Evolutionary conservation across 2,329 filamentous ascomycete genomes (phyloP).

Genomic region (Xylariaceae sp.): DNA sequence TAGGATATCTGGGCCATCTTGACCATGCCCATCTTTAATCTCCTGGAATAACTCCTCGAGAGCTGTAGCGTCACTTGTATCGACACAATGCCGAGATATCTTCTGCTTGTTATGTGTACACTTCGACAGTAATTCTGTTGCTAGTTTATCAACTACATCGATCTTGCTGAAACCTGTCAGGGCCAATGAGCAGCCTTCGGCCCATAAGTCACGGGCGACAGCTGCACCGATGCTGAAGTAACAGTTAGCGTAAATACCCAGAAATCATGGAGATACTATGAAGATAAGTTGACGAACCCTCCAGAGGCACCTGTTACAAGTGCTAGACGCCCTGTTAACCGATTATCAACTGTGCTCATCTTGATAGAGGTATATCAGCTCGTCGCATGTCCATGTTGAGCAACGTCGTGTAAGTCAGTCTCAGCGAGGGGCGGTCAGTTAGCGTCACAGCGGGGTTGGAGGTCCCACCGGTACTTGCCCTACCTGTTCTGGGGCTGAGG

Average conservation of each 20-base stretch:
- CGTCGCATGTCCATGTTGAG: not conserved
- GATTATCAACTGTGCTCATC: slow-evolving; percentile 33
- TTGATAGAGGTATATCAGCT: not conserved
- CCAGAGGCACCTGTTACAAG: slow-evolving; percentile 37
- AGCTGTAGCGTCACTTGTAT: slow-evolving; percentile 53
- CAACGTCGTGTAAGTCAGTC: too few species aligned
- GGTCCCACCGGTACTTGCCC: not conserved
- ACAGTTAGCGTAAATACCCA: not conserved
- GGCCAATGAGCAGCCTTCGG: slow-evolving; percentile 34
- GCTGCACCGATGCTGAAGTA: slow-evolving; percentile 33
- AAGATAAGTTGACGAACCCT: slow-evolving; percentile 31
- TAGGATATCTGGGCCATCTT: slow-evolving; percentile 57
- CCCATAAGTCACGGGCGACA: slow-evolving; percentile 33
- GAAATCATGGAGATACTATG: not conserved
- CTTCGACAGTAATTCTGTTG: slow-evolving; percentile 24
- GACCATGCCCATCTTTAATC: slow-evolving; percentile 50
- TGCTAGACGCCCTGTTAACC: slow-evolving; percentile 33
- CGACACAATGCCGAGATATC: slow-evolving; percentile 56
- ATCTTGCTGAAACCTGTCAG: slow-evolving; percentile 32
- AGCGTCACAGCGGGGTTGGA: not conserved
- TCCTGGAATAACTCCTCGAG: slow-evolving; percentile 54
- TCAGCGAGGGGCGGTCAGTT: not conserved
- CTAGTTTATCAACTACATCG: slow-evolving; percentile 28
- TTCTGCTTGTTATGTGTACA: slow-evolving; percentile 29
- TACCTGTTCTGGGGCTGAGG: slow-evolving; percentile 15